Conservation (phyloP, 2,329 filamentous ascomycete species). For the Xylariomycetidae sp. region DNA sequence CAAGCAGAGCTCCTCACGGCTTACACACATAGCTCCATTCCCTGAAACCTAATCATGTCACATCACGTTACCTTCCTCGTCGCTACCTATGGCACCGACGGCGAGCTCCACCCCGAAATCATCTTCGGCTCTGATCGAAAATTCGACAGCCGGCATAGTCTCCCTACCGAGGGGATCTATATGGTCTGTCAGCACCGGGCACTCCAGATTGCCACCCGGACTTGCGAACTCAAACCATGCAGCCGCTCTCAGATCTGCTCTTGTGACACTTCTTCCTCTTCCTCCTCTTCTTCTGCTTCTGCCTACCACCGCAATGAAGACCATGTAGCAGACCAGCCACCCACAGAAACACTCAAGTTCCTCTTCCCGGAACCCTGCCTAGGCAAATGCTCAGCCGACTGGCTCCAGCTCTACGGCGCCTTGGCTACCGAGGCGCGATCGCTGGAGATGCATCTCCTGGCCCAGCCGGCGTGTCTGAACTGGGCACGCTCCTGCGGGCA, state of each 20-base stretch:
- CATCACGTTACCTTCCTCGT: too few species aligned
- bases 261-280: too few species aligned
- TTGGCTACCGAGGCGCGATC: conserved; percentile 5
- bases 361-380: too few species aligned
- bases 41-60: too few species aligned
- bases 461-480: conserved; percentile 11
- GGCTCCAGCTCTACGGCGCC: conserved; percentile 15
- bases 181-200: conserved; percentile 14
- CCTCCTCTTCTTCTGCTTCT: too few species aligned
- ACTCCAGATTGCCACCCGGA: conserved; percentile 16
- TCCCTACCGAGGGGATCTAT: conserved; percentile 19
- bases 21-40: too few species aligned
- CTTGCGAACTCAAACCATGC: conserved; percentile 15
- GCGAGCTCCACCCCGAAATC: conserved; percentile 8
- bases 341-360: too few species aligned
- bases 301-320: too few species aligned
- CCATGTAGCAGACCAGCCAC: too few species aligned
- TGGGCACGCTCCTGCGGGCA: conserved; percentile 4
- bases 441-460: conserved; percentile 11
- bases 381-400: conserved; percentile 5
- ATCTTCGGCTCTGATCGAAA: conserved; percentile 6
- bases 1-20: too few species aligned
- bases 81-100: too few species aligned
- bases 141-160: background rate
- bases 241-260: conserved; percentile 11